Conservation (phyloP, 2,329 filamentous ascomycete species). For the Tympanopsis confertula region DNA sequence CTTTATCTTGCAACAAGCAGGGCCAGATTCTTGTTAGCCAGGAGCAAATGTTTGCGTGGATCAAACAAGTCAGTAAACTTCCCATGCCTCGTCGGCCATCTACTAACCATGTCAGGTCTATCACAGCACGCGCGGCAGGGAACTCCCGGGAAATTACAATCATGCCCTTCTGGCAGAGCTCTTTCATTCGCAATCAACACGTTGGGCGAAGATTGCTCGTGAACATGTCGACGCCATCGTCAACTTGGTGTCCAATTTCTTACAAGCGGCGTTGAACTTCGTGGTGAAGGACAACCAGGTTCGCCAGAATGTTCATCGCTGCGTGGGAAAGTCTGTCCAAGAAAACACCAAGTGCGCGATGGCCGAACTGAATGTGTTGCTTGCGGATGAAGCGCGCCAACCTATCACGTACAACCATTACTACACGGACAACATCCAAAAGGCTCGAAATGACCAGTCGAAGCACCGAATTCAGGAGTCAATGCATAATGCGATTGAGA, state of each 20-base stretch:
- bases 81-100: too few relatives aligned
- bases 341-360: conserved; percentile 4
- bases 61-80: conserved; percentile 4
- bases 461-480: conserved; percentile 3
- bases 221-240: conserved; percentile 5
- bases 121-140: conserved; percentile 10
- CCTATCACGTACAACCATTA: conserved; percentile 18
- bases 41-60: conserved; percentile 3
- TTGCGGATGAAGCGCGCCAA: conserved; percentile 9
- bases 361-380: conserved; percentile 10
- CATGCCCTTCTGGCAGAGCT: conserved; percentile 19
- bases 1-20: conserved; percentile 2
- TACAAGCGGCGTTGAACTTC: conserved; percentile 4
- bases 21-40: conserved; percentile 3
- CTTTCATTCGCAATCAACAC: conserved; percentile 16
- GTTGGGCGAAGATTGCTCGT: conserved; percentile 12
- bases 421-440: conserved; percentile 13
- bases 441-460: conserved; percentile 6
- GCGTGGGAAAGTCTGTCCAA: conserved; percentile 4
- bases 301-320: conserved; percentile 1
- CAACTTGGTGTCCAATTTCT: conserved; percentile 4
- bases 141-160: conserved; percentile 20
- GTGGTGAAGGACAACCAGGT: conserved; percentile 5
- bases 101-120: conserved; percentile 7
- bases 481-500: conserved; percentile 2